phyloP scores from a whole-genome alignment of 129 eudicot species.

The Scalesia atractyloides region DNA sequence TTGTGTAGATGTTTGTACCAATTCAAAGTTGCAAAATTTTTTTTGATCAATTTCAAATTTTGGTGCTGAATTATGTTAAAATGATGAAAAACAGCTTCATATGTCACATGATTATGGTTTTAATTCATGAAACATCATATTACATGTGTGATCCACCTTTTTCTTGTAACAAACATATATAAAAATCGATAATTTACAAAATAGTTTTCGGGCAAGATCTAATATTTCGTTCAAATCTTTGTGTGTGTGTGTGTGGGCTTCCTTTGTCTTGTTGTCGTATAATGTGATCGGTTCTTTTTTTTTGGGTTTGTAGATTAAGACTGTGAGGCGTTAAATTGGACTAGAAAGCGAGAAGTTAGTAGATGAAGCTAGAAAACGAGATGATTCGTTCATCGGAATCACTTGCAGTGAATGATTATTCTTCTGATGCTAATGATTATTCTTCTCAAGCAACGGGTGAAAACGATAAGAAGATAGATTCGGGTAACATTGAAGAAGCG shows the following conservation, averaged over 20 bases:
- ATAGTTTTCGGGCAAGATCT: constrained; percentile 17
- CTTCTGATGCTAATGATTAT: constrained; percentile 38
- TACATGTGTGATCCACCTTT: constrained; percentile 15
- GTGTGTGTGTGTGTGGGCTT: neutral
- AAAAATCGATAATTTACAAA: constrained; percentile 4
- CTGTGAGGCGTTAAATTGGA: neutral
- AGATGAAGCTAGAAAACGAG: constrained; percentile 25
- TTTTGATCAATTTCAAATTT: neutral
- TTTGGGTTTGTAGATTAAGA: constrained; percentile 24
- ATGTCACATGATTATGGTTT: constrained; percentile 20
- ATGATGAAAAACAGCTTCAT: constrained; percentile 14
- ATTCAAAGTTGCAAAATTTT: neutral
- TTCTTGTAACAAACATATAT: neutral
- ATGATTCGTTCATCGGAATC: constrained; percentile 67
- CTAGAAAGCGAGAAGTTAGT: neutral
- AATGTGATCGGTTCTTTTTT: neutral
- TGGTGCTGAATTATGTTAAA: constrained; percentile 24
- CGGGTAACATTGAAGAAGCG: constrained; percentile 91
- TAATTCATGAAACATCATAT: constrained; percentile 6
- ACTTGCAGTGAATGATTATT: constrained; percentile 60
- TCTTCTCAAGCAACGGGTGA: constrained; percentile 59
- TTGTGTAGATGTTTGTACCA: neutral
- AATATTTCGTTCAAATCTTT: neutral
- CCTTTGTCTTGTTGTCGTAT: neutral
- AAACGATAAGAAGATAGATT: constrained; percentile 57